Conservation (phyloP, 2,329 filamentous ascomycete genomes). For the Akanthomyces muscarius region DNA sequence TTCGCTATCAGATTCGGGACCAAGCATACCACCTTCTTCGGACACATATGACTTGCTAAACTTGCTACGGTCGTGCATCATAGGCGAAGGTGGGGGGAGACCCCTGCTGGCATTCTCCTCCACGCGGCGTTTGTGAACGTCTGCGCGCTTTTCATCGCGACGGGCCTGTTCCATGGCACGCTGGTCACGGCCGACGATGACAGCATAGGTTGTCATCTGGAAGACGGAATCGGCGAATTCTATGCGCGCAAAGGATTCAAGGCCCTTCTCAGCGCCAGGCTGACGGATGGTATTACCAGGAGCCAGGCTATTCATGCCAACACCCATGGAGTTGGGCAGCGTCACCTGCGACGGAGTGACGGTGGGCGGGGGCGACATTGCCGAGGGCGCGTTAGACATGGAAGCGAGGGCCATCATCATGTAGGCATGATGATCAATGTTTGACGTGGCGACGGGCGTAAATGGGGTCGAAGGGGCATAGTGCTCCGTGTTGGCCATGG, state of each 20-base stretch:
- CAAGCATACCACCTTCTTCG: constrained; percentile 65
- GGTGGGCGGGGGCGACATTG: constrained; percentile 40
- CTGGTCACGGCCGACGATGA: constrained; percentile 70
- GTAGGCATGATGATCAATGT: constrained; percentile 37
- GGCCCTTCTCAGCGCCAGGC: constrained; percentile 35
- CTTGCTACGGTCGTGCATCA: constrained; percentile 48
- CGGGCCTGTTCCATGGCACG: constrained; percentile 53
- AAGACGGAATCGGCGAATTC: constrained; percentile 73
- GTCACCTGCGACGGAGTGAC: constrained; percentile 46
- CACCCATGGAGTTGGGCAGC: constrained; percentile 35
- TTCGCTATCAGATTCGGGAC: constrained; percentile 57
- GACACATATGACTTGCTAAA: constrained; percentile 64
- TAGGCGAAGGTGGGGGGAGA: constrained; percentile 48
- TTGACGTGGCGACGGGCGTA: constrained; percentile 30
- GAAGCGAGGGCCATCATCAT: constrained; percentile 44
- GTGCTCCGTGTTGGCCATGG: constrained; percentile 24
- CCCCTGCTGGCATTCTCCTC: constrained; percentile 46
- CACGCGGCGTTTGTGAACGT: constrained; percentile 41
- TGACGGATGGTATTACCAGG: constrained; percentile 33
- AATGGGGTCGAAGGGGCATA: constrained; percentile 33
- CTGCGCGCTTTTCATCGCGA: constrained; percentile 46
- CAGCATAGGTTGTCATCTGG: constrained; percentile 71
- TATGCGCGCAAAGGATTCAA: constrained; percentile 57
- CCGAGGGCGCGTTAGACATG: constrained; percentile 34
- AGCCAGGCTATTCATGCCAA: constrained; percentile 27